Base-by-base conservation (phyloP, 2,329 filamentous ascomycete genomes). In the Nannizzia gypsea region DNA sequence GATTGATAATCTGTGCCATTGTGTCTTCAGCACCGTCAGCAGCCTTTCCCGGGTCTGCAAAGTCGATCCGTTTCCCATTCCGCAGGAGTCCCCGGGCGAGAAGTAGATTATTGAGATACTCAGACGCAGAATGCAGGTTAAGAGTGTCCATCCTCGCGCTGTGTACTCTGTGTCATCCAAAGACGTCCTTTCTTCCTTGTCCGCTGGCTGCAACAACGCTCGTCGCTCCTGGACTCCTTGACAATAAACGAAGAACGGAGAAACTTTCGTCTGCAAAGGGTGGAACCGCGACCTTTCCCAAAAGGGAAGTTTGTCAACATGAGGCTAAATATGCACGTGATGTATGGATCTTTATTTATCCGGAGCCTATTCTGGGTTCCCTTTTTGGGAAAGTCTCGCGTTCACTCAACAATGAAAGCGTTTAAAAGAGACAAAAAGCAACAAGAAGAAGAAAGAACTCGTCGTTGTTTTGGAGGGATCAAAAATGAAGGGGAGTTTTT, bases 1-100 rank as follows among this genome's bases (percentile, higher is more conserved):
- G 81, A 70, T 92, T 88, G 76, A 99, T 96, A 67, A 97, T 86
- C 65, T 85, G 83, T 20, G 88, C 87, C 85, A 93, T 92, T 17
- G 88, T 88, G 57, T 81, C 82, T 68, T 81, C 81, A 40, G 83
- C 79, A 15, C 73, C 73, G 17, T 80, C 80, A 64, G 85, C 82
- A 11, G 17, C 81, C 63, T 83, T 79, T 58, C 83, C 83, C 6
- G 88, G 86, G 63, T 83, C 78, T 62, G 88, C 85, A 72, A 99
- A 99, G 72, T 96, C 86, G 73, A 99, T 78, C 6, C 75, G 68
- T 56, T 69, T 72, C 48, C 77, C 81, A 76, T 83, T 80, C 61
- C 81, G 80, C 44, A 86, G 71, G 13, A 86, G 73, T 34, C 83
- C 83, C 48, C 83, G 80, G 6, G 83, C 82, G n/a, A 86, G 77